phyloP scores from a whole-genome alignment of 2,329 filamentous ascomycete genomes.

The Sporothrix variecibatus region DNA sequence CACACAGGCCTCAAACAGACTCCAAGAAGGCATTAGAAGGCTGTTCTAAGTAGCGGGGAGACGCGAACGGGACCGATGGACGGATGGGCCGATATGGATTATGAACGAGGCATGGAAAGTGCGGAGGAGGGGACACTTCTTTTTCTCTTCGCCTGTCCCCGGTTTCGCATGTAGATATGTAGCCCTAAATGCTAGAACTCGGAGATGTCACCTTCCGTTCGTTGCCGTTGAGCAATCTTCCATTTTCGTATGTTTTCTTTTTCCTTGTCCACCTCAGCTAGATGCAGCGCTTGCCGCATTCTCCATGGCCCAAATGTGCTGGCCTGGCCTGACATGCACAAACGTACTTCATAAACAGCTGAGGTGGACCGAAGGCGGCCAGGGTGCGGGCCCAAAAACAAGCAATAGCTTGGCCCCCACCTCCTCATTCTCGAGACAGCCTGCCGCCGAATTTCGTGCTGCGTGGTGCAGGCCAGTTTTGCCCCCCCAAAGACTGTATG shows the following conservation, averaged over 20 bases:
- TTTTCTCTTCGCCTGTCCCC: neutral
- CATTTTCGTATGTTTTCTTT: neutral
- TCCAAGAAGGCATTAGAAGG: neutral
- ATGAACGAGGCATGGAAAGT: neutral
- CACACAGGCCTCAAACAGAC: neutral
- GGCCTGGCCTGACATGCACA: neutral
- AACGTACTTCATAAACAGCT: neutral
- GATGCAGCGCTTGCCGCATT: neutral
- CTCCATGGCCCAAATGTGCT: neutral
- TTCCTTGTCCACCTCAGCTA: neutral
- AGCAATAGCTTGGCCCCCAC: neutral
- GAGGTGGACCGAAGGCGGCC: neutral
- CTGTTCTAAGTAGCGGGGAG: neutral
- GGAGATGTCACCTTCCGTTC: neutral
- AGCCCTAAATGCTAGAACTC: neutral
- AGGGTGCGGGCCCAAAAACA: neutral
- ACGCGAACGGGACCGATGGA: neutral
- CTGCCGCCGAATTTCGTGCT: neutral
- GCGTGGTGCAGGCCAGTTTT: neutral
- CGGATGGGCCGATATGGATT: neutral
- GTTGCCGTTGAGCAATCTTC: neutral
- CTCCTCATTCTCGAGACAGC: neutral
- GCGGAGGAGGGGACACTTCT: neutral
- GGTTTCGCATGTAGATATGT: no score
- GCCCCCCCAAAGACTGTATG: neutral